phyloP scores from a whole-genome alignment of 2,329 filamentous ascomycete species.

The Talaromyces sp. region DNA sequence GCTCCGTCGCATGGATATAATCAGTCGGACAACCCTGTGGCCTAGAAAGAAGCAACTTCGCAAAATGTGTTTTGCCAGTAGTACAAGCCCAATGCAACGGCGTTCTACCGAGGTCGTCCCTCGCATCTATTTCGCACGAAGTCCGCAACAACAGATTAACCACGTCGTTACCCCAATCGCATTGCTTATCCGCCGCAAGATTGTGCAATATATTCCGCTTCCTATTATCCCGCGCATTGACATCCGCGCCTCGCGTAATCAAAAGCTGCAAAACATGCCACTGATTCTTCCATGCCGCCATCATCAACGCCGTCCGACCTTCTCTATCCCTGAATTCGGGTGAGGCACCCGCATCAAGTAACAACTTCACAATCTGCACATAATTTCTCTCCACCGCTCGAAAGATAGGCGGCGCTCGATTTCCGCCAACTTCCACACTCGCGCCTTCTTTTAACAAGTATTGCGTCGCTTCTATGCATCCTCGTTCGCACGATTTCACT shows the following conservation, averaged over 20 bases:
- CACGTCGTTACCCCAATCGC: constrained; percentile 48
- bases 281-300: constrained; percentile 44
- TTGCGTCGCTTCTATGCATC: constrained; percentile 30
- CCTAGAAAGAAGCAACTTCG: constrained; percentile 45
- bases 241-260: constrained; percentile 35
- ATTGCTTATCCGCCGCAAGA: constrained; percentile 45
- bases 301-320: constrained; percentile 44
- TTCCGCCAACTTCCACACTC: constrained; percentile 33
- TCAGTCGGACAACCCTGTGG: constrained; percentile 32
- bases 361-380: constrained; percentile 44
- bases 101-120: constrained; percentile 50
- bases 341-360: constrained; percentile 37
- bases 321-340: constrained; percentile 44
- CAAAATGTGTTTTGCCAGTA: constrained; percentile 53
- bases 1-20: constrained; percentile 43
- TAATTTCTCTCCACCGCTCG: constrained; percentile 40
- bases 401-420: constrained; percentile 34
- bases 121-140: constrained; percentile 41
- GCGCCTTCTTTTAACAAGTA: constrained; percentile 40
- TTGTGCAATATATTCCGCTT: constrained; percentile 40
- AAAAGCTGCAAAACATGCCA: constrained; percentile 38
- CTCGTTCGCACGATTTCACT: constrained; percentile 41
- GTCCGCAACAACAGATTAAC: constrained; percentile 41
- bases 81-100: constrained; percentile 59
- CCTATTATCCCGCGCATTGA: constrained; percentile 33